Conservation (phyloP, 1,284 basidiomycete genomes). For the Anthracocystis setariae region DNA sequence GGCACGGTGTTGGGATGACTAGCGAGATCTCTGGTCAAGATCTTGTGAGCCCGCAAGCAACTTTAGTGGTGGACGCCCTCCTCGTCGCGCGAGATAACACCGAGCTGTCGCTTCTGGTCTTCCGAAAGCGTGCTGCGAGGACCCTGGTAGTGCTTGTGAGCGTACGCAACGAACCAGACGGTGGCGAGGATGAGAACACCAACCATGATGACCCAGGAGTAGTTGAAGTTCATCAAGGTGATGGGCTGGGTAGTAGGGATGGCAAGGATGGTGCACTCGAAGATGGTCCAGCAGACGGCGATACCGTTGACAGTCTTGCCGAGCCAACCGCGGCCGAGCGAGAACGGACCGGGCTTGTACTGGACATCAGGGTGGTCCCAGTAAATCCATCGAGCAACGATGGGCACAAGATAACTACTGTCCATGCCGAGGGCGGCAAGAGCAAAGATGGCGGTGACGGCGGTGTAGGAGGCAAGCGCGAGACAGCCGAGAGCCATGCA, state of each 20-base stretch:
- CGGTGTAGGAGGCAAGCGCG: constrained; percentile 58
- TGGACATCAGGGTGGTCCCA: constrained; percentile 80
- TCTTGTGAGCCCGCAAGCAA: not conserved
- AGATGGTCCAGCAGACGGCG: constrained; percentile 73
- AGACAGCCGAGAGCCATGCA: constrained; percentile 62
- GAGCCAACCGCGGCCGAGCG: constrained; percentile 78
- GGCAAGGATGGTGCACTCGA: constrained; percentile 64
- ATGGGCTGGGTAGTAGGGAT: constrained; percentile 57
- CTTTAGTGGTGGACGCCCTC: constrained; percentile 32
- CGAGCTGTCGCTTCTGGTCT: constrained; percentile 58
- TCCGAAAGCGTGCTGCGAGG: constrained; percentile 63
- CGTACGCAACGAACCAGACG: constrained; percentile 69
- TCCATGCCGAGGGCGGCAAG: constrained; percentile 81
- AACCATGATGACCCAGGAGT: constrained; percentile 67
- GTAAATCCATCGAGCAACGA: constrained; percentile 74
- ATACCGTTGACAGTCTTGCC: constrained; percentile 76
- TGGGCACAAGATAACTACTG: constrained; percentile 71
- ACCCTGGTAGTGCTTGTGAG: constrained; percentile 70
- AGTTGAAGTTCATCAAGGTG: constrained; percentile 50
- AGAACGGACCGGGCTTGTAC: constrained; percentile 89
- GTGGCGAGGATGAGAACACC: constrained; percentile 68
- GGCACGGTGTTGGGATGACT: too few species aligned
- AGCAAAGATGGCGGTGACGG: constrained; percentile 64
- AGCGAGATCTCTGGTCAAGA: too few species aligned
- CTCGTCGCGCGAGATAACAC: constrained; percentile 50